Conservation (phyloP, 2,329 filamentous ascomycete species). For the Sphaerostilbella broomeana region DNA sequence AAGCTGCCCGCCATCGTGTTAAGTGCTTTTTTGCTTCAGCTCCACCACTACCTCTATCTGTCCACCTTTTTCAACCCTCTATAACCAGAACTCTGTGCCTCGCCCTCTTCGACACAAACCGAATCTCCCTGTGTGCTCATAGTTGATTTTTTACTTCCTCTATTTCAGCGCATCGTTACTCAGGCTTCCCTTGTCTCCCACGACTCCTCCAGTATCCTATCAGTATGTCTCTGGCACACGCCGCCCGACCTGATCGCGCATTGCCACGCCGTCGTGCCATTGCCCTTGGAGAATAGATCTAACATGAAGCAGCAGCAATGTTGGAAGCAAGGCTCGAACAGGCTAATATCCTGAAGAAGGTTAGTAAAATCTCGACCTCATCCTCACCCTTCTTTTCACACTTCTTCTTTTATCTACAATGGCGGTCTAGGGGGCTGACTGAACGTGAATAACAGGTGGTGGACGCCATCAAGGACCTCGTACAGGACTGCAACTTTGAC, state of each 20-base stretch:
- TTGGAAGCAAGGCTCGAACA: slow-evolving; percentile 97
- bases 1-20: slow-evolving; percentile 11
- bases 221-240: slow-evolving; percentile 7
- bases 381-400: slow-evolving; percentile 13
- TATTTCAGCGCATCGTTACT: background rate
- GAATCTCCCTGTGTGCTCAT: background rate
- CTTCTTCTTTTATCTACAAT: slow-evolving; percentile 4
- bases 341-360: slow-evolving; percentile 92
- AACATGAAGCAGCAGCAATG: slow-evolving; percentile 49
- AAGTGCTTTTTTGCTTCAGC: slow-evolving; percentile 14
- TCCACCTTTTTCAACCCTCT: too few species aligned
- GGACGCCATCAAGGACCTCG: slow-evolving; percentile 97
- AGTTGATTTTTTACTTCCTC: background rate
- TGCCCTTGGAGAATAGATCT: background rate
- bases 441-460: slow-evolving; percentile 63
- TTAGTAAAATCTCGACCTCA: slow-evolving; percentile 34
- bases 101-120: too few species aligned
- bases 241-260: too few species aligned
- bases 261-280: too few species aligned
- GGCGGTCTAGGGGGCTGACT: slow-evolving; percentile 5
- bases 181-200: background rate
- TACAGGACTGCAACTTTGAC: slow-evolving; percentile 99
- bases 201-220: background rate
- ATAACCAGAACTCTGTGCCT: too few species aligned
- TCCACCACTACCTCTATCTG: slow-evolving; percentile 6